phyloP scores from a whole-genome alignment of 106 monocot genomes.

The Phalaenopsis equestris region DNA sequence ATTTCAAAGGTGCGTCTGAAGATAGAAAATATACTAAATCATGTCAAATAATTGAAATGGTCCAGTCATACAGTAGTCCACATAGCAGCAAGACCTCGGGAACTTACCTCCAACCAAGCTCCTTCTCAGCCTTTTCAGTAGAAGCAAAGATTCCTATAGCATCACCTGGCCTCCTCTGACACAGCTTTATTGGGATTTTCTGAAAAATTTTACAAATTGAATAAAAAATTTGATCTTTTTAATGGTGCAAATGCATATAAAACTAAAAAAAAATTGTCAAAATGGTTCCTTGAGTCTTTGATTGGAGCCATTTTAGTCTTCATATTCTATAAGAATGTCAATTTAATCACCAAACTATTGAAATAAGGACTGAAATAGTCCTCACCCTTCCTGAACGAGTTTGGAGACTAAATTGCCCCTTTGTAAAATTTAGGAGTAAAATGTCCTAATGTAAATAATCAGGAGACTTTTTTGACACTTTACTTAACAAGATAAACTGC shows the following conservation, averaged over 20 bases:
- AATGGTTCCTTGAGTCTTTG: too few species aligned
- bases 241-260: neutral
- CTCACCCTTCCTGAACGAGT: too few species aligned
- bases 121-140: conserved; percentile 60
- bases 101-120: conserved; percentile 80
- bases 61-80: neutral
- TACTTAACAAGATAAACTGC: too few species aligned
- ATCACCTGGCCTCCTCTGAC: conserved; percentile 70
- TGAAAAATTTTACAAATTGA: conserved; percentile 9
- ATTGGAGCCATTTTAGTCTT: too few species aligned
- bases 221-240: neutral
- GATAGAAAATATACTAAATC: neutral
- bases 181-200: conserved; percentile 79
- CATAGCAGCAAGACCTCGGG: neutral
- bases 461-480: too few species aligned
- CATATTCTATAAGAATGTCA: too few species aligned
- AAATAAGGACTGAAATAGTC: too few species aligned
- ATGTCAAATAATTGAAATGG: neutral
- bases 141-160: conserved; percentile 77
- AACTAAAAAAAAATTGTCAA: neutral
- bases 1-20: neutral
- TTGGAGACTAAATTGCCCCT: too few species aligned
- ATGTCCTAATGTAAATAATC: too few species aligned
- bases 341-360: too few species aligned
- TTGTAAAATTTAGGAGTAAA: too few species aligned